Evolutionary conservation across 441 rosid genomes (phyloP).

Genomic region (Pelargonium cotyledonis): DNA sequence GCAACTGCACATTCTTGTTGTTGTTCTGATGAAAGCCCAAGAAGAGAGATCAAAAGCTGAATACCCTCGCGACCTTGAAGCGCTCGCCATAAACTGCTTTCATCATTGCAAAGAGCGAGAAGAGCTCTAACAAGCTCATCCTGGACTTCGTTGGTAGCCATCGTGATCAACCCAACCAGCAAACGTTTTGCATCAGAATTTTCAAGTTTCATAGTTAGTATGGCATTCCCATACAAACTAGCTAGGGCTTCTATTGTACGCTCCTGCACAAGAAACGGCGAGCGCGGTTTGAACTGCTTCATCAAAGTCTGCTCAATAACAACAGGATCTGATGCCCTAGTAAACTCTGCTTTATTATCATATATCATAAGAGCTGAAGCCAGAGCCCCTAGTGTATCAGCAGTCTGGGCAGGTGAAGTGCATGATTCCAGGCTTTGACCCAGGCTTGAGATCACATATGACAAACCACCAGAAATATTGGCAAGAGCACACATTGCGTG

Average conservation of each 20-base stretch:
- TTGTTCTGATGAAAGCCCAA: constrained; percentile 98
- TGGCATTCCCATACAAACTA: constrained; percentile 86
- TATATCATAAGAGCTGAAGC: constrained; percentile 99
- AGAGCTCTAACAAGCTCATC: constrained; percentile 94
- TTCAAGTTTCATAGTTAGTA: constrained; percentile 63
- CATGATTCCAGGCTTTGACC: constrained; percentile 99
- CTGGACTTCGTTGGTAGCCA: constrained; percentile 94
- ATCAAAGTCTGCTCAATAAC: constrained; percentile 77
- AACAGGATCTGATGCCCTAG: constrained; percentile 74
- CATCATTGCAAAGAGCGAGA: constrained; percentile 70
- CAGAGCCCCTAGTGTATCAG: constrained; percentile 97
- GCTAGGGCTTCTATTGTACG: constrained; percentile 98
- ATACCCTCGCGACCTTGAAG: constrained; percentile 99
- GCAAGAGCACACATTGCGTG: constrained; percentile 99
- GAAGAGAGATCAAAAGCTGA: constrained; percentile 94
- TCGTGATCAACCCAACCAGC: constrained; percentile 97
- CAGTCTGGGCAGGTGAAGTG: constrained; percentile 87
- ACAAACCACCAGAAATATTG: constrained; percentile 94
- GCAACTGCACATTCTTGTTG: constrained; percentile 99
- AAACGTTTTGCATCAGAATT: constrained; percentile 90
- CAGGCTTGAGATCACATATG: constrained; percentile 95
- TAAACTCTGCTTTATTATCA: constrained; percentile 79
- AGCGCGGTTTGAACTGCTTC: constrained; percentile 80
- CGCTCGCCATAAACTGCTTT: constrained; percentile 90
- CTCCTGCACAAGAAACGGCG: constrained; percentile 90